phyloP scores from a whole-genome alignment of 768 basidiomycete species.

The Termitomyces sp. region DNA sequence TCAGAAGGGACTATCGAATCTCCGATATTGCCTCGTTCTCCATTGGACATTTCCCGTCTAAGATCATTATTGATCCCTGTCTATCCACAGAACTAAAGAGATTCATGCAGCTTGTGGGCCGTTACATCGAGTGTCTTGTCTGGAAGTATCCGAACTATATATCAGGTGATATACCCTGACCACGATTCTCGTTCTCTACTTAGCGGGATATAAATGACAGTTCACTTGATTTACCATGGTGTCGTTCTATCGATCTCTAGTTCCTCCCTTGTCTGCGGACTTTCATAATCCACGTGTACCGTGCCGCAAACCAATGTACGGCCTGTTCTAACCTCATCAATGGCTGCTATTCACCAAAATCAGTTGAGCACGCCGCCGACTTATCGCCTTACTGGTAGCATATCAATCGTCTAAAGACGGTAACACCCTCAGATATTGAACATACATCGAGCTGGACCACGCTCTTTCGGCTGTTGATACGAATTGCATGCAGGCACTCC shows the following conservation, averaged over 20 bases:
- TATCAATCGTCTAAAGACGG: background rate
- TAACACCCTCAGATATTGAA: background rate
- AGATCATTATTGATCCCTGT: background rate
- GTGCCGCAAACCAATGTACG: background rate
- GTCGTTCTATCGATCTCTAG: background rate
- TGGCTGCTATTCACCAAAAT: background rate
- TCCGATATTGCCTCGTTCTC: background rate
- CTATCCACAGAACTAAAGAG: no score
- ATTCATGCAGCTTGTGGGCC: background rate
- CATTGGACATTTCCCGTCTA: background rate
- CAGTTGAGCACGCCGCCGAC: background rate
- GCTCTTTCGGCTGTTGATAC: no score
- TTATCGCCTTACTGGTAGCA: background rate
- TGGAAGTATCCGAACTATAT: background rate
- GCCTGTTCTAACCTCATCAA: background rate
- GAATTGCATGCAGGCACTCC: background rate
- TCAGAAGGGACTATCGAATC: no score
- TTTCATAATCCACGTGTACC: no score
- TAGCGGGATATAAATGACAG: background rate
- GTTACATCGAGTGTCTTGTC: background rate
- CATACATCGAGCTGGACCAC: background rate
- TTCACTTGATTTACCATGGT: no score
- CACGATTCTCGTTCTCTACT: background rate
- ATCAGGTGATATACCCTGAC: background rate
- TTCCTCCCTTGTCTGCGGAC: background rate